Conservation (phyloP, 148 eudicot species). For the Nepenthes gracilis region DNA sequence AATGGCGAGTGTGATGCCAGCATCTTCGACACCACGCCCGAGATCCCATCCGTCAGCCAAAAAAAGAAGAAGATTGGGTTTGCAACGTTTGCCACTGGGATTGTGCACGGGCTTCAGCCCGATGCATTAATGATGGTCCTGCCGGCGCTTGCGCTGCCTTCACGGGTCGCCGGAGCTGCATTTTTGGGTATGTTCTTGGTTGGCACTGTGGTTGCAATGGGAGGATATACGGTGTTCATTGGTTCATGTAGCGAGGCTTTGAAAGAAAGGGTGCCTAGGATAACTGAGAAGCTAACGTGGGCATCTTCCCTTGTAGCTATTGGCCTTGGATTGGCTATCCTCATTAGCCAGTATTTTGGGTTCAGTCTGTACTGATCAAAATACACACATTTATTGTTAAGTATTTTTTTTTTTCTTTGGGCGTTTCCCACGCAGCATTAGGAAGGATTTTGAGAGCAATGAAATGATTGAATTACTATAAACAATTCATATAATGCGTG, state of each 20-base stretch:
- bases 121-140: constrained; percentile 97
- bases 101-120: constrained; percentile 88
- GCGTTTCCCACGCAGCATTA: no score
- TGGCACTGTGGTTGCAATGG: constrained; percentile 92
- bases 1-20: constrained; percentile 62
- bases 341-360: constrained; percentile 80
- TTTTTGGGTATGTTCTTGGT: constrained; percentile 76
- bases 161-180: constrained; percentile 84
- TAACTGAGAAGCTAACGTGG: constrained; percentile 97
- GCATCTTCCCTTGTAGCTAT: constrained; percentile 86
- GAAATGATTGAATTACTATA: no score
- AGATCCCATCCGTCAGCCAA: constrained; percentile 16
- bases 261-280: constrained; percentile 80
- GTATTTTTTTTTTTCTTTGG: no score
- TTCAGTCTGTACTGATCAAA: constrained; percentile 57
- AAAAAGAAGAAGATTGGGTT: constrained; percentile 71
- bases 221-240: constrained; percentile 81
- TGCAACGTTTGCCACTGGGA: constrained; percentile 92
- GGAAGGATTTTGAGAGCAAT: no score
- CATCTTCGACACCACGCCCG: constrained; percentile 27
- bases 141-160: constrained; percentile 89
- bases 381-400: no score
- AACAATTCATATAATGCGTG: no score
- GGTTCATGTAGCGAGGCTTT: constrained; percentile 92
- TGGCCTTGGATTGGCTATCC: constrained; percentile 68